A percentile compares a stretch with the other conserved stretches of the same genome.
phyloP scores from a whole-genome alignment of 202 grass and related monocot genomes.

The Alloteropsis angusta region DNA sequence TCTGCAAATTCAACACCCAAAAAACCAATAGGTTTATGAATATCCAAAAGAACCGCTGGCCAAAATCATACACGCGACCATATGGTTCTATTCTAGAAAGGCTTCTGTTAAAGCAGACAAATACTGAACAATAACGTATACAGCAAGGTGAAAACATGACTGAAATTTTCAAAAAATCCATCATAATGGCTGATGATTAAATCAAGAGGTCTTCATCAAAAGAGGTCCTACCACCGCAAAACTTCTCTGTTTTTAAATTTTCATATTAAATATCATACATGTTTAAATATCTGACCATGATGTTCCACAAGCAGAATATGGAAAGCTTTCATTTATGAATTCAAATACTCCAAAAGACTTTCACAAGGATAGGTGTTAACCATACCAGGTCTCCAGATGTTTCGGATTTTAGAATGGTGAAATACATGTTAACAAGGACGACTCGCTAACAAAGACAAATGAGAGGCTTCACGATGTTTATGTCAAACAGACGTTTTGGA shows the following conservation, averaged over 20 bases:
- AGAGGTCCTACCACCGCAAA: neutral
- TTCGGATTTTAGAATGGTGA: neutral
- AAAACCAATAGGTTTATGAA: neutral
- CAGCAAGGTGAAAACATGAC: neutral
- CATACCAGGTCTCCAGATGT: neutral
- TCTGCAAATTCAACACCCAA: neutral
- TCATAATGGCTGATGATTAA: neutral
- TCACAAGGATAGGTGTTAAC: neutral
- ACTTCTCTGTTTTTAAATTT: neutral
- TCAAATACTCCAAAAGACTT: neutral
- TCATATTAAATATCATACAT: neutral
- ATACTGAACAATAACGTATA: neutral
- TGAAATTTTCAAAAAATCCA: neutral
- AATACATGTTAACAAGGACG: neutral
- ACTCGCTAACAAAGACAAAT: neutral
- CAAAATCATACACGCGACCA: neutral
- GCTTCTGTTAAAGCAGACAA: neutral
- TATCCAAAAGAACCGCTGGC: neutral
- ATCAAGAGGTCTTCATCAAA: neutral
- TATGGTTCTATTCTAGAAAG: slow-evolving; percentile 1
- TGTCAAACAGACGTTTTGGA: neutral
- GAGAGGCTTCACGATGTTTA: neutral
- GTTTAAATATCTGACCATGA: neutral
- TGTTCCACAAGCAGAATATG: neutral
- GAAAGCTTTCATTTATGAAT: slow-evolving; percentile 11